A percentile compares a stretch with the other conserved stretches of the same genome.
These are phyloP conservation scores for Amylocarpus encephaloides DNA, from an alignment of 2,329 filamentous ascomycete genomes.

Conservation along the genomic window DNA sequence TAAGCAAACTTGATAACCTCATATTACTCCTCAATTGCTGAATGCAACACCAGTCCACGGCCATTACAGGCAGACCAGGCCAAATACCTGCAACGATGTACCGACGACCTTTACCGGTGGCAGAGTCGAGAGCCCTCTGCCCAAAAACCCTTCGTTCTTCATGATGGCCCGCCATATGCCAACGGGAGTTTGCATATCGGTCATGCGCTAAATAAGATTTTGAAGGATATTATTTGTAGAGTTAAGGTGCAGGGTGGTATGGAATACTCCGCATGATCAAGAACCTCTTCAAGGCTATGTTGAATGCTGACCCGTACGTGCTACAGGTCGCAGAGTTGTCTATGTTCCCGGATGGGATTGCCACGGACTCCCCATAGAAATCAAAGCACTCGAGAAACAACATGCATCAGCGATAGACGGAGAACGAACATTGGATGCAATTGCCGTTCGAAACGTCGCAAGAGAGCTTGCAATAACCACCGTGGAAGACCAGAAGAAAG, in stretches of 20 bases:
- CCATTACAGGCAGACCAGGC: slow-evolving; percentile 39
- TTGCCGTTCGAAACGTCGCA: slow-evolving; percentile 59
- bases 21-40: slow-evolving; percentile 9
- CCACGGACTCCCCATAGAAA: slow-evolving; percentile 92
- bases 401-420: slow-evolving; percentile 18
- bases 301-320: not conserved
- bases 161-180: slow-evolving; percentile 95
- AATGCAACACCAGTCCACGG: slow-evolving; percentile 25
- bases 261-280: slow-evolving; percentile 1
- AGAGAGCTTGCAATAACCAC: slow-evolving; percentile 61
- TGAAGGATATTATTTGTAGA: slow-evolving; percentile 89
- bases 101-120: slow-evolving; percentile 87
- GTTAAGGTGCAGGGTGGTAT: slow-evolving; percentile 67
- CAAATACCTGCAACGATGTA: slow-evolving; percentile 65
- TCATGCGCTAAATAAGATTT: slow-evolving; percentile 92
- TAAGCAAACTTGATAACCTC: slow-evolving; percentile 34
- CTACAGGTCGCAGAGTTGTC: slow-evolving; percentile 55
- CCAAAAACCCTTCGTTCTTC: slow-evolving; percentile 63
- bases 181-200: slow-evolving; percentile 89
- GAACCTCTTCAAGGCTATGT: not conserved
- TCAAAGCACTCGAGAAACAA: slow-evolving; percentile 65
- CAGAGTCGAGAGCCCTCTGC: slow-evolving; percentile 44
- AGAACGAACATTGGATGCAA: slow-evolving; percentile 39
- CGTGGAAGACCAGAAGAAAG: slow-evolving; percentile 64
- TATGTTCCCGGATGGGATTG: slow-evolving; percentile 97